Evolutionary conservation across 768 basidiomycete species (phyloP).

Genomic region (Tricholoma sp.): DNA sequence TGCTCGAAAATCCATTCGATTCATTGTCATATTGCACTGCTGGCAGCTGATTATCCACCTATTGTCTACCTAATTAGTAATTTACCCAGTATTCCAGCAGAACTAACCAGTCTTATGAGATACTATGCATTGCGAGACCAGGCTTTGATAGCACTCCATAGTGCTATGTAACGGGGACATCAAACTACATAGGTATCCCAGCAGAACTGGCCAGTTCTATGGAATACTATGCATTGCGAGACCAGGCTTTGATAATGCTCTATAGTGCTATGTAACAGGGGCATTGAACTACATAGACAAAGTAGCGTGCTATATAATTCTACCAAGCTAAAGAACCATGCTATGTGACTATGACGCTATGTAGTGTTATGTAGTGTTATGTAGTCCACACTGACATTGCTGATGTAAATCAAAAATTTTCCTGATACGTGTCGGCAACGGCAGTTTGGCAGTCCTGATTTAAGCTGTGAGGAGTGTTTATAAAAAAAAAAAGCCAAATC

Average conservation of each 20-base stretch:
- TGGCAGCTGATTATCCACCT: neutral
- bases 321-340: neutral
- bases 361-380: neutral
- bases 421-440: no score
- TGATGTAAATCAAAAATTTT: no score
- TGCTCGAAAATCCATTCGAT: neutral
- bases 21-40: neutral
- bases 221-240: neutral
- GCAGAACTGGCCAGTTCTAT: neutral
- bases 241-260: neutral
- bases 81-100: neutral
- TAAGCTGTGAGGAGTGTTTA: no score
- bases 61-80: neutral
- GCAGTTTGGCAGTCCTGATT: no score
- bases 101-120: neutral
- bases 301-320: neutral
- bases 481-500: no score
- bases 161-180: neutral
- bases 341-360: neutral
- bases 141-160: neutral
- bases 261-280: neutral
- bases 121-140: neutral
- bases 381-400: neutral
- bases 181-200: neutral
- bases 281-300: neutral